phyloP scores from a whole-genome alignment of 176 grass and related monocot genomes.

The Tillandsia fasciculata region DNA sequence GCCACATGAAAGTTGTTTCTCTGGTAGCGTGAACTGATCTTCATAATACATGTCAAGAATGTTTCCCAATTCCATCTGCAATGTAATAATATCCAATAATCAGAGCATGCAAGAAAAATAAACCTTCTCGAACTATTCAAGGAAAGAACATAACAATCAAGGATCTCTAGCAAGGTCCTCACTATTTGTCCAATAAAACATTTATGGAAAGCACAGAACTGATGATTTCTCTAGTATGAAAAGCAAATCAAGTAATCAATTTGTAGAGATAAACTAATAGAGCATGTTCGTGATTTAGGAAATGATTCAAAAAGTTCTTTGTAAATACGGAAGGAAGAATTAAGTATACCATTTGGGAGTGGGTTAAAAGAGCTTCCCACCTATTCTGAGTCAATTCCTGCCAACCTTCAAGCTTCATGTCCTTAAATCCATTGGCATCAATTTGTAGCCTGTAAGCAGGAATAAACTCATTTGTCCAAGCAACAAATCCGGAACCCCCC shows the following conservation, averaged over 20 bases:
- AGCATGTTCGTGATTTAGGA: neutral
- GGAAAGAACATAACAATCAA: neutral
- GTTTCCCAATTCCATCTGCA: slow-evolving; percentile 65
- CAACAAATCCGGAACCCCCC: slow-evolving; percentile 32
- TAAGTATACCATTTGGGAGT: slow-evolving; percentile 81
- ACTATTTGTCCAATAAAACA: neutral
- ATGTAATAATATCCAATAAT: slow-evolving; percentile 6
- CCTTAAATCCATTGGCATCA: slow-evolving; percentile 32
- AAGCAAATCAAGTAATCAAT: neutral
- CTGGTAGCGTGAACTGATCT: slow-evolving; percentile 65
- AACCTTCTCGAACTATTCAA: neutral
- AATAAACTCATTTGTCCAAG: slow-evolving; percentile 59
- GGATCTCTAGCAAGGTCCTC: neutral
- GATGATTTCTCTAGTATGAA: neutral
- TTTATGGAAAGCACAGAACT: neutral
- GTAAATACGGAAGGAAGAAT: neutral
- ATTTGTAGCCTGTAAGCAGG: slow-evolving; percentile 71
- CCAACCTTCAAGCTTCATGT: slow-evolving; percentile 51
- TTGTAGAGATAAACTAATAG: neutral
- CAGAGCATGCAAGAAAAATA: neutral
- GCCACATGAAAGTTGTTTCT: slow-evolving; percentile 46
- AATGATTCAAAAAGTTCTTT: neutral
- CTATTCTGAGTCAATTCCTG: slow-evolving; percentile 50
- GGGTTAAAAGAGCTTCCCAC: slow-evolving; percentile 75
- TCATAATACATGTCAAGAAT: slow-evolving; percentile 93